Base-by-base conservation (phyloP, 2,329 filamentous ascomycete species). In the Bipolaris victoriae region DNA sequence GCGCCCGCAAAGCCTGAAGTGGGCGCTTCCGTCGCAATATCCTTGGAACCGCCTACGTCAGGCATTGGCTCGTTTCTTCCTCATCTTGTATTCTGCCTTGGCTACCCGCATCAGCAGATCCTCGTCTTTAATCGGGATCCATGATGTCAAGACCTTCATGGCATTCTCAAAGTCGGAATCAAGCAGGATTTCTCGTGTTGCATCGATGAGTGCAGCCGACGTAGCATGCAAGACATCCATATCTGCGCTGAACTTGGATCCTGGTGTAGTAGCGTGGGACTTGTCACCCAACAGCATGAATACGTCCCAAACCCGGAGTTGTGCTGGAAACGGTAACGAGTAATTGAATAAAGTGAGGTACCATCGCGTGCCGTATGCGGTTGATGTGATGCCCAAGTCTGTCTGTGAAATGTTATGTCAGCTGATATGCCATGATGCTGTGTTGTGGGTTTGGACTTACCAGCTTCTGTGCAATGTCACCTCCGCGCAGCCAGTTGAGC, bases 301-400 rank as follows among this genome's bases (percentile, higher is more conserved):
- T 1, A 97, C 90, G 72, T 99, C 95, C 95, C 95, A 99, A 15
- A 99, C 90, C 47, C 95, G 90, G 35, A 99, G 87, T 76, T 98
- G 95, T 3, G 94, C 93, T 0, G 91, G 85, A 69, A 98, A 99
- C 0, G 95, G 95, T 49, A 99, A 91, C 15, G 92, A 96, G 71
- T 98, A 90, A 77, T 98, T 98, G 83, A 99, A 99, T 7, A 99
- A 82, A 1, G 95, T 99, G 49, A 99, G 83, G 74, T 99, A 99
- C 95, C 95, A 99, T 50, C 93, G 85, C 3, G 94, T 98, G 31
- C 93, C 95, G 73, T 97, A 99, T n/a, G 93, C 89, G 1, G 92
- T 97, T 16, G 91, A 87, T 40, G 91, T 87, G 66, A 99, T 95
- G 61, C 84, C 83, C 29, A 97, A 83, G 60, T 93, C 89, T 46